Conservation (phyloP, 257 asterid species). For the Lycium barbarum region DNA sequence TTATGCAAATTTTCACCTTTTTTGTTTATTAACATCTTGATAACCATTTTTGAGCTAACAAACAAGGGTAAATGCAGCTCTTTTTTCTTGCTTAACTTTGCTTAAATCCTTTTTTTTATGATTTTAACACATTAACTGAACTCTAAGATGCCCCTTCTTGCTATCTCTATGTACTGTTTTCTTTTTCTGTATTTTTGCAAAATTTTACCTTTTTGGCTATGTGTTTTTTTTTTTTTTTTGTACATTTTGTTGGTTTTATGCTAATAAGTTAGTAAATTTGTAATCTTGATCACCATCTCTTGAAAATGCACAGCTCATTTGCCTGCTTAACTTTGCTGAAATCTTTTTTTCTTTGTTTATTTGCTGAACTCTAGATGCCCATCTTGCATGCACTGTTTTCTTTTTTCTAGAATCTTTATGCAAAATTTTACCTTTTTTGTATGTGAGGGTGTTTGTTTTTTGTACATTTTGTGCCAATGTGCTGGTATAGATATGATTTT, state of each 20-base stretch:
- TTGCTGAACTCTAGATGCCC: not conserved
- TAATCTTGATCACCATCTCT: not conserved
- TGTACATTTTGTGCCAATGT: not conserved
- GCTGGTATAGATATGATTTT: not conserved
- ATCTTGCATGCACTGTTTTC: not conserved
- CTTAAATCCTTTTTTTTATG: not conserved
- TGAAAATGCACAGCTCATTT: not conserved
- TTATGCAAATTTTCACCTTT: not conserved
- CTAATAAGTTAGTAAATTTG: not conserved
- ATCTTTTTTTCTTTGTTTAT: not conserved
- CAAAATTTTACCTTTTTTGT: not conserved
- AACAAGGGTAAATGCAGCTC: conserved; percentile 7
- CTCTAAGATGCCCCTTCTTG: not conserved
- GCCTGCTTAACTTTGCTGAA: not conserved
- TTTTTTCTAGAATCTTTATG: not conserved
- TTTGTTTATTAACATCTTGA: too few species aligned
- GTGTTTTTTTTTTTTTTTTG: not conserved
- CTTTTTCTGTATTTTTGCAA: not conserved
- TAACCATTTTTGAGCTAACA: not conserved
- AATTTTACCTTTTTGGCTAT: not conserved
- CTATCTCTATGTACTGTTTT: not conserved
- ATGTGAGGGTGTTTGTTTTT: not conserved
- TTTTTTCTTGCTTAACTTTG: not conserved
- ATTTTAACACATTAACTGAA: too few species aligned
- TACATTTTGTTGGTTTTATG: not conserved